Base-by-base conservation (phyloP, 2,329 filamentous ascomycete genomes). In the Pseudocercospora vitis region DNA sequence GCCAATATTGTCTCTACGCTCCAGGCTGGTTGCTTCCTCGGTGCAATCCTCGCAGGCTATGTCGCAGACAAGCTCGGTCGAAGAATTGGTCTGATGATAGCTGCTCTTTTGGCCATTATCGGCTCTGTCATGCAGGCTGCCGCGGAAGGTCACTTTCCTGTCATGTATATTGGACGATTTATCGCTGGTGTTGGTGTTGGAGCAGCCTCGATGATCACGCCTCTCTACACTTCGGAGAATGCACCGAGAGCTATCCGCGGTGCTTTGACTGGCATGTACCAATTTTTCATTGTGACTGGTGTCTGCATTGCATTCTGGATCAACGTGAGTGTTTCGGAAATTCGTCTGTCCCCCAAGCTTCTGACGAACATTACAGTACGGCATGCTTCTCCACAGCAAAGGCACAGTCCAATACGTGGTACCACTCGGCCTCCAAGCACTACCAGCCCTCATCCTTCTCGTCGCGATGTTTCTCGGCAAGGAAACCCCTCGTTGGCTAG, bases 61-160 rank as follows among this genome's bases (percentile, higher is more conserved):
- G 71, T 83, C 5, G 88, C 84, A 48, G 89, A 95, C 68, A 73
- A 76, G 28, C 71, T 88, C 45, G 88, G 88, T 53, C 85, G 87
- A 63, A 84, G 88, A 47, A 74, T 81, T 53, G 88, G 86, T 29
- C 79, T 91, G 53, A 84, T 91, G 58, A 71, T 80, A 45, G 79
- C 85, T 32, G 78, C 85, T 31, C 19, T 47, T 0, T 77, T 74
- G 35, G 77, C 90, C 50, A 83, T 80, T 55, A 70, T 89, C 55
- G 88, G 88, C 51, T 86, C 86, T 42, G 80, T 88, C 57, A 81
- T 89, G 54, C 88, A 91, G 70, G 83, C 87, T 32, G 82, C 81
- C 5, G 82, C 87, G 8, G 52, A 48, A 9, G 59, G 59, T 9
- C 50, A 61, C 24, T 61, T 61, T 26, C 47, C 54, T 1, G 59